These are phyloP conservation scores for Eimeria nieschulzi DNA, from an alignment of 169 alveolate genomes.

Conservation along the genomic window DNA sequence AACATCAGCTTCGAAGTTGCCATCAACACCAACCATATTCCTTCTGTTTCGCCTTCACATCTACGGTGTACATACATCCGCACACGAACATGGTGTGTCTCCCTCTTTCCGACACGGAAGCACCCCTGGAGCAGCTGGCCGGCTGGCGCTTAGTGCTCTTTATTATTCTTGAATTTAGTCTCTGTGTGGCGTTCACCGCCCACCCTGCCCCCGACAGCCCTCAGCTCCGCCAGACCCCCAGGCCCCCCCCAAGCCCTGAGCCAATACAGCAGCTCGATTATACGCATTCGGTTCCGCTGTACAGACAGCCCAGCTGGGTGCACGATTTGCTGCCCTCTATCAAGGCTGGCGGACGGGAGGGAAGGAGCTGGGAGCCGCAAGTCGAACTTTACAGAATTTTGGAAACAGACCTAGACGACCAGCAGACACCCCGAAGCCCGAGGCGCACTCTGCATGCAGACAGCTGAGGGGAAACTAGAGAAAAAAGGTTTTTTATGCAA, in stretches of 20 bases:
- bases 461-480: too few relatives aligned
- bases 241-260: not conserved
- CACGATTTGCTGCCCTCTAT: not conserved
- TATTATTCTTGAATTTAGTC: not conserved
- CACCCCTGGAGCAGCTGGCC: conserved; percentile 24
- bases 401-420: too few relatives aligned
- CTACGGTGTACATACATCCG: not conserved
- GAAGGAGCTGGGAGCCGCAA: too few relatives aligned
- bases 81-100: conserved; percentile 6
- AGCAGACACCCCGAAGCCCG: too few relatives aligned
- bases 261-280: not conserved
- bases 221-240: not conserved
- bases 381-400: too few relatives aligned
- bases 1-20: too few relatives aligned
- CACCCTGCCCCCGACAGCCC: not conserved
- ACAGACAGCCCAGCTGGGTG: not conserved
- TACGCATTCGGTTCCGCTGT: not conserved
- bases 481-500: too few relatives aligned
- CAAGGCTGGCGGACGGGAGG: too few relatives aligned
- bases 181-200: not conserved
- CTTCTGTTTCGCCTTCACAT: not conserved
- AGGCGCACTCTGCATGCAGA: too few relatives aligned
- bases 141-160: conserved; percentile 40
- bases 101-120: not conserved
- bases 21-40: too few relatives aligned